These are phyloP conservation scores for Xanthoparmelia taractica DNA, from an alignment of 495 filamentous ascomycete species.

Conservation along the genomic window DNA sequence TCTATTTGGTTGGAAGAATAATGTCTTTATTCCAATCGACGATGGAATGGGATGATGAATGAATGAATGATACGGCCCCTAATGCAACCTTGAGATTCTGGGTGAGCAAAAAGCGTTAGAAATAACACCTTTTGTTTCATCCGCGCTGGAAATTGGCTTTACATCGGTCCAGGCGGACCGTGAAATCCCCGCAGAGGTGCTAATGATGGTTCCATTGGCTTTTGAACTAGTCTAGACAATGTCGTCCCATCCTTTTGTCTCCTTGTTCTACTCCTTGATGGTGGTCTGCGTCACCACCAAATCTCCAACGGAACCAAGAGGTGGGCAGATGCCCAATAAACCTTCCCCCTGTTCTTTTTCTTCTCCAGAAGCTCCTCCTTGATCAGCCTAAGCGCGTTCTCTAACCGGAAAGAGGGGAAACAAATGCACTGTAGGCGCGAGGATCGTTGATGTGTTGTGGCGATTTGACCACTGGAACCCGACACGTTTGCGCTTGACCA, in stretches of 20 bases:
- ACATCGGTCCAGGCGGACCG: background rate
- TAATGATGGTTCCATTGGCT: background rate
- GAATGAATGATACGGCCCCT: conserved; percentile 1
- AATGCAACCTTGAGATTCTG: conserved; percentile 3
- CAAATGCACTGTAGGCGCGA: background rate
- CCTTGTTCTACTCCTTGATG: background rate
- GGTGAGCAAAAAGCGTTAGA: background rate
- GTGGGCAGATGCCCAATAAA: background rate
- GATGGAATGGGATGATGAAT: too few relatives aligned
- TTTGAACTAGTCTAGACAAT: background rate
- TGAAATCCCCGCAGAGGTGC: background rate
- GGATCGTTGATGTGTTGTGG: background rate
- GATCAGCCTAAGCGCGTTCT: background rate
- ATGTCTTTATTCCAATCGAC: too few relatives aligned
- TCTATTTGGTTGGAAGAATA: too few relatives aligned
- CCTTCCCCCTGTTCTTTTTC: background rate
- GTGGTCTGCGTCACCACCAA: background rate
- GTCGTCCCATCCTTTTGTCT: background rate
- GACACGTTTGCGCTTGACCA: background rate
- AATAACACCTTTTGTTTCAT: background rate
- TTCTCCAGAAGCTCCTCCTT: background rate
- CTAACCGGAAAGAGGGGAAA: background rate
- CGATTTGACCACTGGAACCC: background rate
- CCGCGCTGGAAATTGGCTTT: background rate
- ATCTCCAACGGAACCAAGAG: background rate